Base-by-base conservation (phyloP, 345 rosid genomes). In the Punica granatum region DNA sequence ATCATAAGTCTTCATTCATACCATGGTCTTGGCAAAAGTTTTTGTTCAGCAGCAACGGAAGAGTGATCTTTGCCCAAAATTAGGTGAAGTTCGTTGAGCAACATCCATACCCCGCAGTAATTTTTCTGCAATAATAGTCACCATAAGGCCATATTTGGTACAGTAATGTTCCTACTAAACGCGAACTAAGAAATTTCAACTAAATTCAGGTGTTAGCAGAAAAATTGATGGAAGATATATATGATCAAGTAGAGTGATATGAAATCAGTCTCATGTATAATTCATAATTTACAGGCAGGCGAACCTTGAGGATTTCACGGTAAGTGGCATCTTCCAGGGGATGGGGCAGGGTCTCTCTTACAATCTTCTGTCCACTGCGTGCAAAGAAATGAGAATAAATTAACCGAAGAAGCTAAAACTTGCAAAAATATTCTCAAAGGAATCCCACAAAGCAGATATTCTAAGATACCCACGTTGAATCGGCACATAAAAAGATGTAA, bases 351-450 rank as follows among this genome's bases (percentile, higher is more conserved):
- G 21, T 56, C 37, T 68, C 53, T 44, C 30, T 36, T 28, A 68
- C 65, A 11, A 59, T 60, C 18, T 42, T 18, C 59, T 59, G 56
- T 68, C 71, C 71, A 56, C 71, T 68, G 65, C 41, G 31, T 14
- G 48, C 23, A n/a, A 35, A 25, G 4, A 36, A 37, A 30, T 15
- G 31, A 26, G 37, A 30, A 25, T 41, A 60, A 32, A 68, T 39
- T 53, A 39, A 42, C 18, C 53, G 36, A 28, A 8, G 16, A 23
- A 54, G 21, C 12, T 15, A n/a, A n/a, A n/a, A n/a, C n/a, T n/a
- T n/a, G n/a, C n/a, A n/a, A n/a, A 3, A 21, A 44, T 6, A 67
- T 64, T 16, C 23, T 25, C 0, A 18, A 25, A 25, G 44, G 35
- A 43, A 7, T 44, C 18, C 53, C 37, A 3, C 18, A 42, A 35